Evolutionary conservation across 306 rosid species (phyloP).

Genomic region (Gillenia trifoliata): DNA sequence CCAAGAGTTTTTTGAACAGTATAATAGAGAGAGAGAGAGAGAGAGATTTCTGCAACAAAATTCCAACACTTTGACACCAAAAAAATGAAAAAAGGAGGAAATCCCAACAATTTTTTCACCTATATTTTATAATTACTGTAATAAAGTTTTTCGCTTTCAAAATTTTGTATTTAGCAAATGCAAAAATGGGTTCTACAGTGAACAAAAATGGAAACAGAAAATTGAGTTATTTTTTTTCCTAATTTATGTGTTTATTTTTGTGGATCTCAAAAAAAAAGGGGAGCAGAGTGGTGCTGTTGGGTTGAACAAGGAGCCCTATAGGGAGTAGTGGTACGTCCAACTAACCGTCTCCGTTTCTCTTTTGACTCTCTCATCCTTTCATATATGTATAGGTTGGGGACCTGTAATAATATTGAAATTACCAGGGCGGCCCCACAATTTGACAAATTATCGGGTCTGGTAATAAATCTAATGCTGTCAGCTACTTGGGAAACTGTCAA

Average conservation of each 20-base stretch:
- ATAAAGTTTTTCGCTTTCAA: neutral
- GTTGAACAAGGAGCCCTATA: constrained; percentile 15
- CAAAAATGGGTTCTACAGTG: neutral
- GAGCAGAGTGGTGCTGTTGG: constrained; percentile 12
- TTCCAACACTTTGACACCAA: neutral
- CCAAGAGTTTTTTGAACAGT: constrained; percentile 5
- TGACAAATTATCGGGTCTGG: too few relatives aligned
- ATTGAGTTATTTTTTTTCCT: neutral
- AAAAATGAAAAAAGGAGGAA: neutral
- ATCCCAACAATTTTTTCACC: neutral
- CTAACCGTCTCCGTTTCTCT: constrained; percentile 35
- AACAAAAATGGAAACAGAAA: neutral
- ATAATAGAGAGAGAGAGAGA: neutral
- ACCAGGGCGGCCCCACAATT: too few relatives aligned
- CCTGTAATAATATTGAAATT: neutral
- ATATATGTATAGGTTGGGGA: neutral
- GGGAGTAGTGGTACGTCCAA: constrained; percentile 30
- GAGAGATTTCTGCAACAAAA: neutral
- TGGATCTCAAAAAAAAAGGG: neutral
- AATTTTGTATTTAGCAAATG: neutral
- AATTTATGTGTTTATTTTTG: neutral
- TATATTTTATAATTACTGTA: neutral
- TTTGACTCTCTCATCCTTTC: constrained; percentile 30
- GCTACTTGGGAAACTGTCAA: neutral
- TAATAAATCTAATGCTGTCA: neutral